Percentiles rank a stretch among this genome's conserved stretches.
These are phyloP conservation scores for Crithidia thermophila DNA, from an alignment of 208 protist genomes.

Conservation along the genomic window DNA sequence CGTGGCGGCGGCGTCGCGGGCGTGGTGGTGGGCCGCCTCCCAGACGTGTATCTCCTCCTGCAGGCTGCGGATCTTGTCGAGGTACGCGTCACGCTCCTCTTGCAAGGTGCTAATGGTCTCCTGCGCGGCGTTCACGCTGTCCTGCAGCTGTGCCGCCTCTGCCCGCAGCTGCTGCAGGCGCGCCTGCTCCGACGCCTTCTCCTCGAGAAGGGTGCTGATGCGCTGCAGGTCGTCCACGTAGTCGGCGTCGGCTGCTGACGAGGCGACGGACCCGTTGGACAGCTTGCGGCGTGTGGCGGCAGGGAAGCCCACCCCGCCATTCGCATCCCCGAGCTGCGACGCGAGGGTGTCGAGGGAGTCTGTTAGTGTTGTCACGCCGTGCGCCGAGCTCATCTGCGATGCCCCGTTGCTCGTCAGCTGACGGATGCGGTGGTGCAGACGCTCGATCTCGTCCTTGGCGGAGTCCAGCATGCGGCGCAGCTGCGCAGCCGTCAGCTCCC, in stretches of 20 bases:
- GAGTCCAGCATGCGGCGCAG: slow-evolving; percentile 75
- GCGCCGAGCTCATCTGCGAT: too few species aligned
- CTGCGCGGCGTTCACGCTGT: slow-evolving; percentile 40
- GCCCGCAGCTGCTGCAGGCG: slow-evolving; percentile 38
- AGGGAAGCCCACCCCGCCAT: slow-evolving; percentile 5
- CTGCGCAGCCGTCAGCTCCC: slow-evolving; percentile 73
- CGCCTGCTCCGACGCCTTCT: slow-evolving; percentile 42
- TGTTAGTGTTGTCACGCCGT: background rate
- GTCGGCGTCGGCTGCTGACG: background rate
- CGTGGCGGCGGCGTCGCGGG: slow-evolving; percentile 35
- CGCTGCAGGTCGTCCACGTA: background rate
- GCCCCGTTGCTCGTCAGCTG: slow-evolving; percentile 20
- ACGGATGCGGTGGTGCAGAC: slow-evolving; percentile 35
- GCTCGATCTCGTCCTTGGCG: slow-evolving; percentile 68
- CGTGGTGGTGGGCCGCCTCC: slow-evolving; percentile 56
- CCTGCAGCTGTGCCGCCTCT: slow-evolving; percentile 49
- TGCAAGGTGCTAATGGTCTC: slow-evolving; percentile 43
- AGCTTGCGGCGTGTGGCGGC: slow-evolving; percentile 12
- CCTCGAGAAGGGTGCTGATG: slow-evolving; percentile 45
- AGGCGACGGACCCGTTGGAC: slow-evolving; percentile 12
- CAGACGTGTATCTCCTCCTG: slow-evolving; percentile 71
- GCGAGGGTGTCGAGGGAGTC: background rate
- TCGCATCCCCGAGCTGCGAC: background rate
- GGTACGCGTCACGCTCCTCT: slow-evolving; percentile 50
- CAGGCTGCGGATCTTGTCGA: slow-evolving; percentile 25